phyloP scores from a whole-genome alignment of 2,329 filamentous ascomycete species.

The Alternaria incomplexa region DNA sequence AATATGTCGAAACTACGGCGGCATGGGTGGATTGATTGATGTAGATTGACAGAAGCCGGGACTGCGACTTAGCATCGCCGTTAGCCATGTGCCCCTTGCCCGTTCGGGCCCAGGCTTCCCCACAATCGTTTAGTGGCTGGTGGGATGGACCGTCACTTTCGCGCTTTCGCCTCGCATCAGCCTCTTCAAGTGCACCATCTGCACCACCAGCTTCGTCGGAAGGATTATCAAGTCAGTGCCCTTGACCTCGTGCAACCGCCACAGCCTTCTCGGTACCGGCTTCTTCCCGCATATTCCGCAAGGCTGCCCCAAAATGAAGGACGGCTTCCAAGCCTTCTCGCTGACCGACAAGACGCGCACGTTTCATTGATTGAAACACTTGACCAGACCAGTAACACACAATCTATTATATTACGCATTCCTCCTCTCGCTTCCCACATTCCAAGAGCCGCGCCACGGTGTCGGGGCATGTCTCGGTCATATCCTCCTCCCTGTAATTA shows the following conservation, averaged over 20 bases:
- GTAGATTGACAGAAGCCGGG: slow-evolving; percentile 45
- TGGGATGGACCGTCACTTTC: slow-evolving; percentile 8
- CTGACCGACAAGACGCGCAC: slow-evolving; percentile 19
- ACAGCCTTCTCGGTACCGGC: slow-evolving; percentile 4
- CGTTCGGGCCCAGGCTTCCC: slow-evolving; percentile 19
- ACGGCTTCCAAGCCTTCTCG: not conserved
- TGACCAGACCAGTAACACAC: slow-evolving; percentile 23
- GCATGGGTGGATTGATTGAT: slow-evolving; percentile 41
- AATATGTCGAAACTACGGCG: slow-evolving; percentile 39
- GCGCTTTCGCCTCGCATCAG: slow-evolving; percentile 22
- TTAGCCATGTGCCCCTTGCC: slow-evolving; percentile 16
- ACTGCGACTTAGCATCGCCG: slow-evolving; percentile 34
- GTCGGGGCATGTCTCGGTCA: slow-evolving; percentile 10
- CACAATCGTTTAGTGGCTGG: slow-evolving; percentile 19
- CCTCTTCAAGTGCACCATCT: slow-evolving; percentile 22
- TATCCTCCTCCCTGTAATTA: slow-evolving; percentile 28
- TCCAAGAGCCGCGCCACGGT: slow-evolving; percentile 14
- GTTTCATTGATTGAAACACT: slow-evolving; percentile 32
- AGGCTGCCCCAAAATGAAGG: slow-evolving; percentile 26
- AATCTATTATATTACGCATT: slow-evolving; percentile 45
- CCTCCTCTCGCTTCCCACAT: slow-evolving; percentile 12
- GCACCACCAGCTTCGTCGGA: slow-evolving; percentile 27
- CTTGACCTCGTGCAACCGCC: slow-evolving; percentile 10
- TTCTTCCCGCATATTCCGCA: slow-evolving; percentile 22
- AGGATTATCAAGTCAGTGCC: slow-evolving; percentile 17